Evolutionary conservation across 2,329 filamentous ascomycete species (phyloP).

Genomic region (Epichloe festucae): DNA sequence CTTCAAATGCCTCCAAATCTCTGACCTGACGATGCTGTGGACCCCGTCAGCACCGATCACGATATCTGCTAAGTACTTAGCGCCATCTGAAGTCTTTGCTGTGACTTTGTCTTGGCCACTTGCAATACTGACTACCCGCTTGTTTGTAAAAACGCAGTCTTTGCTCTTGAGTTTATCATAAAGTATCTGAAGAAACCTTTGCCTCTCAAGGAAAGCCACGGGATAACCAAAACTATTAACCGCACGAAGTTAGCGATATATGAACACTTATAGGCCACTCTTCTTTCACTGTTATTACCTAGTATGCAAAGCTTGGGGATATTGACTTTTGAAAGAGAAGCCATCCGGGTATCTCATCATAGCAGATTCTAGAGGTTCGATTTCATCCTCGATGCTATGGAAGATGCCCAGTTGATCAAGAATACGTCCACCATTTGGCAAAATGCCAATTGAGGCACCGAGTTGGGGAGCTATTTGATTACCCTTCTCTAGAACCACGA

Average conservation of each 20-base stretch:
- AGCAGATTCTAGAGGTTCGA: conserved; percentile 6
- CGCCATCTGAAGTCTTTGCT: conserved; percentile 23
- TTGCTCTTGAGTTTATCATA: conserved; percentile 20
- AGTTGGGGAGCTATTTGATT: conserved; percentile 27
- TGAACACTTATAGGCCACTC: background rate
- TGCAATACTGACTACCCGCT: conserved; percentile 9
- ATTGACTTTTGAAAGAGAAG: conserved; percentile 6
- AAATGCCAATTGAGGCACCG: conserved; percentile 34
- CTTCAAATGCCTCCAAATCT: conserved; percentile 14
- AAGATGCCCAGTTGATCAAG: conserved; percentile 33
- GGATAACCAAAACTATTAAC: conserved; percentile 16
- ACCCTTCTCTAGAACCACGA: conserved; percentile 33
- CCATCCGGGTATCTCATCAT: conserved; percentile 6
- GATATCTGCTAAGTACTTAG: conserved; percentile 21
- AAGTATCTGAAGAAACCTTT: conserved; percentile 20
- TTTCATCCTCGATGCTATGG: conserved; percentile 7
- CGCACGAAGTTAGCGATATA: background rate
- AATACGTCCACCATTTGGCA: conserved; percentile 29
- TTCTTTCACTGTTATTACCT: conserved; percentile 1
- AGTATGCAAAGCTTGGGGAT: conserved; percentile 3
- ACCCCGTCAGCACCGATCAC: conserved; percentile 30
- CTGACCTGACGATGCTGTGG: conserved; percentile 17
- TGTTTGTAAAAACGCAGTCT: conserved; percentile 8
- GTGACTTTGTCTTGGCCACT: background rate
- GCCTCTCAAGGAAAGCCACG: conserved; percentile 22